Conservation (phyloP, 768 basidiomycete genomes). For the Phlebiopsis gigantea region DNA sequence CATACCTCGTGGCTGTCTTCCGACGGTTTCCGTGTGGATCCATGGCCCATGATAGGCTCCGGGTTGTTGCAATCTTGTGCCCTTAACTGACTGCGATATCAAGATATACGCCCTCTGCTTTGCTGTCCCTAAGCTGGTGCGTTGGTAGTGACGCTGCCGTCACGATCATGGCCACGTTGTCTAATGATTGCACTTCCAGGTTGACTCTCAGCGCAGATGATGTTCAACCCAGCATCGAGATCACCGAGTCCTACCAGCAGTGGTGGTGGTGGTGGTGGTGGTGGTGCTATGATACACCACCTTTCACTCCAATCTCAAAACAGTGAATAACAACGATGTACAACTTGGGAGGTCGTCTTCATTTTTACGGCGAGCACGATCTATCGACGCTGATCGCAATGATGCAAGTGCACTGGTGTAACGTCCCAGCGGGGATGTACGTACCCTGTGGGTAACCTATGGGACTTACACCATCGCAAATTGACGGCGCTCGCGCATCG, state of each 20-base stretch:
- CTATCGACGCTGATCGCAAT: background rate
- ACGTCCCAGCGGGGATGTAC: background rate
- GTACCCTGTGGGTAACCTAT: background rate
- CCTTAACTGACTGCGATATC: too few species aligned
- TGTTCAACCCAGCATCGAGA: background rate
- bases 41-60: background rate
- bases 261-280: background rate
- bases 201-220: background rate
- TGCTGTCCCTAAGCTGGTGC: too few species aligned
- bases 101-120: too few species aligned
- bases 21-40: background rate
- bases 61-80: too few species aligned
- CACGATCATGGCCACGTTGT: background rate
- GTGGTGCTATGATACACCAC: background rate
- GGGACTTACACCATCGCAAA: background rate
- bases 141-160: background rate
- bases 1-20: background rate
- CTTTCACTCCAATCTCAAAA: too few species aligned
- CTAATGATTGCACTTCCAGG: background rate
- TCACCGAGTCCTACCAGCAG: background rate
- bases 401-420: background rate
- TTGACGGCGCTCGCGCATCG: background rate
- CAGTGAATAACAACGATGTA: too few species aligned
- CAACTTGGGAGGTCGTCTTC: background rate
- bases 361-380: background rate